Conservation (phyloP, 495 filamentous ascomycete genomes). For the Penicillium taxi region DNA sequence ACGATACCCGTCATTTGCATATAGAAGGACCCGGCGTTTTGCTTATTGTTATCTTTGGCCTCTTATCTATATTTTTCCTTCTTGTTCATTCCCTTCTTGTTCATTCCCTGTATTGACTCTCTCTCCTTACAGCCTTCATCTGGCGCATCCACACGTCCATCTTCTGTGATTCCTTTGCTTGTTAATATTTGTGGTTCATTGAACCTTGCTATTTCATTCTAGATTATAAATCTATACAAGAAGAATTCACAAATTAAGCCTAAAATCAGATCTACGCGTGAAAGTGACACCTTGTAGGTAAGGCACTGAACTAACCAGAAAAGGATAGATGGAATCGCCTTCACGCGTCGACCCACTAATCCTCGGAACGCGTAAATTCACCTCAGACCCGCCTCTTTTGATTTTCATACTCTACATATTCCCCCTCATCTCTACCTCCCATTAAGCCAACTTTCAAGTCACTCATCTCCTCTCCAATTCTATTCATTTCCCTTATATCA, state of each 20-base stretch:
- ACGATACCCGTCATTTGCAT: constrained; percentile 34
- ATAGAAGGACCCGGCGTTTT: constrained; percentile 35
- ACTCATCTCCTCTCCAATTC: background rate
- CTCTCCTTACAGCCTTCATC: background rate
- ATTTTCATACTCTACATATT: no score
- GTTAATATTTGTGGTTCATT: no score
- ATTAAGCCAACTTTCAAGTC: background rate
- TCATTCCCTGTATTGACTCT: constrained; percentile 5
- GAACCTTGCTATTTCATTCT: no score
- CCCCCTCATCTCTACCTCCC: no score
- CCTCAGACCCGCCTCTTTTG: constrained; percentile 18
- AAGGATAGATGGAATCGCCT: constrained; percentile 33
- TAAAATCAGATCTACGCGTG: no score
- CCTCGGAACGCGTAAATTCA: constrained; percentile 31
- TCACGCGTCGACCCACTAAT: constrained; percentile 30
- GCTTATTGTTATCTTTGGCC: constrained; percentile 8
- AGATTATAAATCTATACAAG: no score
- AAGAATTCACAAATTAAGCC: no score
- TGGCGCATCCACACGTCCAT: no score
- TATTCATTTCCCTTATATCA: background rate
- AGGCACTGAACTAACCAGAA: constrained; percentile 23
- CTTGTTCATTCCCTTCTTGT: background rate
- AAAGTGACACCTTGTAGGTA: no score
- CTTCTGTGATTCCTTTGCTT: no score
- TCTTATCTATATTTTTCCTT: constrained; percentile 4